Percentiles rank a stretch among this genome's conserved stretches.
phyloP scores from a whole-genome alignment of 1,284 basidiomycete genomes.

The Wolfiporia cocos region DNA sequence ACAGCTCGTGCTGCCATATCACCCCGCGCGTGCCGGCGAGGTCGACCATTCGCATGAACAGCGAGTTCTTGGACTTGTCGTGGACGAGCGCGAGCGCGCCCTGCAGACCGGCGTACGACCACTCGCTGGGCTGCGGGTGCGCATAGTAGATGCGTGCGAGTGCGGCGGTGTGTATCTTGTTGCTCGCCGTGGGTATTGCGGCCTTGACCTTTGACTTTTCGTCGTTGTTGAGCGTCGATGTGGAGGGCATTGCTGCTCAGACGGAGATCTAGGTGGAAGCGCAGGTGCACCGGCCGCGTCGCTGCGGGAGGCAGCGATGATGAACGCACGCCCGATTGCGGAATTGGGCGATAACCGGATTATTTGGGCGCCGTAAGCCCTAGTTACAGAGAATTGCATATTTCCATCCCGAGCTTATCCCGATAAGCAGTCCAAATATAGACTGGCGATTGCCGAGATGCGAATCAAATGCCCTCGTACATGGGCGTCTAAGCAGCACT shows the following conservation, averaged over 20 bases:
- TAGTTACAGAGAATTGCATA: background rate
- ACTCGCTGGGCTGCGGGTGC: slow-evolving; percentile 65
- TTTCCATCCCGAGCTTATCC: background rate
- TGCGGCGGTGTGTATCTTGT: slow-evolving; percentile 77
- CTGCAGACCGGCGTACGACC: slow-evolving; percentile 83
- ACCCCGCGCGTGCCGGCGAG: slow-evolving; percentile 79
- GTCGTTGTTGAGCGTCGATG: slow-evolving; percentile 61
- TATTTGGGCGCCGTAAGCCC: no score
- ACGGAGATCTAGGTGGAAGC: no score
- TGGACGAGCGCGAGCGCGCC: slow-evolving; percentile 75
- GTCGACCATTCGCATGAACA: slow-evolving; percentile 78
- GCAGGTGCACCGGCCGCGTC: background rate
- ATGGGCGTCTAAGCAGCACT: background rate
- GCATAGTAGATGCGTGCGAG: slow-evolving; percentile 87
- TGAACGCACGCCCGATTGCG: background rate
- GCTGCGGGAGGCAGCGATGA: background rate
- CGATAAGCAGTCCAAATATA: slow-evolving; percentile 2
- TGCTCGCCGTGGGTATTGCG: slow-evolving; percentile 45
- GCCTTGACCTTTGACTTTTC: slow-evolving; percentile 78
- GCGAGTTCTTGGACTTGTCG: slow-evolving; percentile 53
- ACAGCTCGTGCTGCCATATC: slow-evolving; percentile 93
- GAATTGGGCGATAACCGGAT: background rate
- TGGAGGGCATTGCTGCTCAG: slow-evolving; percentile 62
- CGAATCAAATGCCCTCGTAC: background rate
- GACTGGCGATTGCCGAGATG: slow-evolving; percentile 23